These are phyloP conservation scores for Fragilariopsis cylindrus DNA, from an alignment of 108 stramenopile species.

Conservation along the genomic window DNA sequence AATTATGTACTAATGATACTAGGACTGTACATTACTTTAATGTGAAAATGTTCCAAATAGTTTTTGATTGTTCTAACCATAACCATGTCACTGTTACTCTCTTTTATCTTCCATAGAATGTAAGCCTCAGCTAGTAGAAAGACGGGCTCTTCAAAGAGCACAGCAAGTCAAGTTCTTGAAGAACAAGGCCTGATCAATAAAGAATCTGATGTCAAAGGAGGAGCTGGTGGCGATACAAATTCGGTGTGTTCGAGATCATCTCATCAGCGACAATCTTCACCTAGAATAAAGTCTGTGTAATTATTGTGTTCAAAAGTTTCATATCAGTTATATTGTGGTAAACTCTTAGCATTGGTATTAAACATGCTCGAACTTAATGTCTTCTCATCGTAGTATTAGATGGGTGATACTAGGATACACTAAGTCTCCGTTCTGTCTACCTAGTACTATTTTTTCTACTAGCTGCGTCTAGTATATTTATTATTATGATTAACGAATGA, in stretches of 20 bases:
- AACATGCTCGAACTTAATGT: no score
- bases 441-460: no score
- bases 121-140: conserved; percentile 56
- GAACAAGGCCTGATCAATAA: conserved; percentile 68
- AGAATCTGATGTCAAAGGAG: conserved; percentile 35
- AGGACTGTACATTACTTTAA: background rate
- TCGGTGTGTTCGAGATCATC: conserved; percentile 8
- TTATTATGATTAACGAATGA: no score
- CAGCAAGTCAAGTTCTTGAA: conserved; percentile 77
- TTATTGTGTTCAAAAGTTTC: no score
- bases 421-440: no score
- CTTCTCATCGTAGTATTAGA: no score
- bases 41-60: background rate
- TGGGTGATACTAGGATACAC: no score
- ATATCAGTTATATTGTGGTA: no score
- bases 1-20: background rate
- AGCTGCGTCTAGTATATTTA: no score
- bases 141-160: conserved; percentile 67
- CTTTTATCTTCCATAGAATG: conserved; percentile 7
- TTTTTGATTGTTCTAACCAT: background rate
- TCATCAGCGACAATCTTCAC: background rate
- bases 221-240: conserved; percentile 26
- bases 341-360: no score
- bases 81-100: background rate
- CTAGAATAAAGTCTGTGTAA: background rate